Conservation (phyloP, 2,329 filamentous ascomycete species). For the Ceratocystis destructans region DNA sequence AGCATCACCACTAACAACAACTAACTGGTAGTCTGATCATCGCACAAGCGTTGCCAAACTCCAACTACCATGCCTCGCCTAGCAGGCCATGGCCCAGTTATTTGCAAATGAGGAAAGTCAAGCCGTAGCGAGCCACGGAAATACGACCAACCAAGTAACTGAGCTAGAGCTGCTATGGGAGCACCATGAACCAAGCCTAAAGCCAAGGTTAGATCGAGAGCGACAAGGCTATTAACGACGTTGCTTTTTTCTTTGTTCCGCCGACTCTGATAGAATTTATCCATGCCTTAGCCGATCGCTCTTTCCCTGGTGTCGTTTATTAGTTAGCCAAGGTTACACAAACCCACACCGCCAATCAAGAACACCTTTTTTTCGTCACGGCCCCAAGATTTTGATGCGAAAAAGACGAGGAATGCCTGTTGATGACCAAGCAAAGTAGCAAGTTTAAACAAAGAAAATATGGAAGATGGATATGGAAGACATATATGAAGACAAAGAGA, state of each 20-base stretch:
- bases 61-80: no score
- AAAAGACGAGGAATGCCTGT: no score
- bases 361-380: no score
- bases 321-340: background rate
- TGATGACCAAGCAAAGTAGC: background rate
- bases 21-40: no score
- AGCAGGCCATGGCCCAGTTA: background rate
- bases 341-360: no score
- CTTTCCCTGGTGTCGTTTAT: background rate
- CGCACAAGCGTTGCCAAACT: no score
- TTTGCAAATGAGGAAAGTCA: background rate
- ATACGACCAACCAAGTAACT: no score
- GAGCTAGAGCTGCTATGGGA: no score
- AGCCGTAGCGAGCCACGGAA: background rate
- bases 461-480: no score
- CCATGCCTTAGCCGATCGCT: background rate
- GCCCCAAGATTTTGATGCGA: no score
- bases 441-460: background rate
- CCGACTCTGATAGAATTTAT: background rate
- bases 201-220: background rate
- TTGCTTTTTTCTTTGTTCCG: background rate
- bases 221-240: background rate
- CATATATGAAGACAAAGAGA: background rate
- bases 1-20: no score
- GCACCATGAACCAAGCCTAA: no score